A percentile compares a stretch with the other conserved stretches of the same genome.
Evolutionary conservation across 148 eudicot species (phyloP).

Genomic region (Heliosperma pusillum): DNA sequence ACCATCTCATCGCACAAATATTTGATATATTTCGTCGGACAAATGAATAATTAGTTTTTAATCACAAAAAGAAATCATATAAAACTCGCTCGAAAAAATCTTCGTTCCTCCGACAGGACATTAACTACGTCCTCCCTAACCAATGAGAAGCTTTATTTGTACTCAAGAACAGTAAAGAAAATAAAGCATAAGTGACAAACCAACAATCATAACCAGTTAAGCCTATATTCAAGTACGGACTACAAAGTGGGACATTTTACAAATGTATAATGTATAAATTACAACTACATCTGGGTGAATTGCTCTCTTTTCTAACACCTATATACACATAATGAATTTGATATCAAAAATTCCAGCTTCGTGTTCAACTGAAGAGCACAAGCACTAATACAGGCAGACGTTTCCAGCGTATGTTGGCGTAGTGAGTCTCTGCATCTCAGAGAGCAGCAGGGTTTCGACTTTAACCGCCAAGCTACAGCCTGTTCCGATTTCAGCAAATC

Average conservation of each 20-base stretch:
- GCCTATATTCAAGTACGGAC: background rate
- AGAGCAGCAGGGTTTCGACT: background rate
- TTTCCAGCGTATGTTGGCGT: background rate
- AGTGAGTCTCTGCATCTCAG: slow-evolving; percentile 9
- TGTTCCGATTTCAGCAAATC: slow-evolving; percentile 13
- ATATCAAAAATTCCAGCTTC: slow-evolving; percentile 17
- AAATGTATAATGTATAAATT: background rate
- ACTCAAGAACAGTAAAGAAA: too few relatives aligned
- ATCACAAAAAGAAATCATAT: too few relatives aligned
- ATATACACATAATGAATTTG: slow-evolving; percentile 32
- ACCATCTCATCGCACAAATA: too few relatives aligned
- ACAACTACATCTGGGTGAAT: slow-evolving; percentile 5
- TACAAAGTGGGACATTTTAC: background rate
- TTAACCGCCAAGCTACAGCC: background rate
- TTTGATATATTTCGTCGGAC: too few relatives aligned
- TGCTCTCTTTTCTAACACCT: background rate
- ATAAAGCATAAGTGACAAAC: background rate
- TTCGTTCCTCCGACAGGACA: too few relatives aligned
- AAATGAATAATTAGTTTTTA: too few relatives aligned
- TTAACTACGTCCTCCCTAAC: too few relatives aligned
- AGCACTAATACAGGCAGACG: background rate
- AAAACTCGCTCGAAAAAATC: too few relatives aligned
- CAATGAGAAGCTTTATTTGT: too few relatives aligned
- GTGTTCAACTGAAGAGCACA: slow-evolving; percentile 7
- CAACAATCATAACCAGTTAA: background rate